A percentile compares a stretch with the other conserved stretches of the same genome.
phyloP scores from a whole-genome alignment of 768 basidiomycete genomes.

The Rhizopogon salebrosus region DNA sequence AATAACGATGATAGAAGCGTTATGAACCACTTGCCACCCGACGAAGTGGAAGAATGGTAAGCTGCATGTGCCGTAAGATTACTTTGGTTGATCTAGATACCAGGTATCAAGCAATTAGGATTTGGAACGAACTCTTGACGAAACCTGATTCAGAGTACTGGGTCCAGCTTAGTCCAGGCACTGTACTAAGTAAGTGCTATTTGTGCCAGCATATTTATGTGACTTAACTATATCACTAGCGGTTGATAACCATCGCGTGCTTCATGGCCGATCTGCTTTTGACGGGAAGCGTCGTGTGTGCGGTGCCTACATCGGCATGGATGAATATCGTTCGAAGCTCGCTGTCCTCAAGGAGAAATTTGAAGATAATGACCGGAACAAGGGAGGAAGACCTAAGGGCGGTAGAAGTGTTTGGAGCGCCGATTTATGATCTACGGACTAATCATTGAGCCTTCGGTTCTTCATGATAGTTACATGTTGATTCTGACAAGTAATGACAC shows the following conservation, averaged over 20 bases:
- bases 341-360: slow-evolving; percentile 62
- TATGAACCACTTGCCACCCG: slow-evolving; percentile 54
- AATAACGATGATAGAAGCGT: slow-evolving; percentile 93
- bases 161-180: slow-evolving; percentile 86
- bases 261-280: slow-evolving; percentile 93
- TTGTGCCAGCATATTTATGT: neutral
- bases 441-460: neutral
- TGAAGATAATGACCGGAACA: slow-evolving; percentile 10
- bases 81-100: neutral
- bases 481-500: neutral
- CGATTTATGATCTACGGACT: slow-evolving; percentile 34
- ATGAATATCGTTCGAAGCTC: slow-evolving; percentile 84
- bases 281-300: slow-evolving; percentile 88
- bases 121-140: slow-evolving; percentile 72
- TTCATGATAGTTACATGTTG: neutral
- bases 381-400: slow-evolving; percentile 11
- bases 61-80: slow-evolving; percentile 1
- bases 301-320: slow-evolving; percentile 89
- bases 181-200: slow-evolving; percentile 63
- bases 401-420: slow-evolving; percentile 56
- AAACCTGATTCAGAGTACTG: slow-evolving; percentile 86
- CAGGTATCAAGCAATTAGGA: slow-evolving; percentile 77
- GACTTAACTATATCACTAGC: slow-evolving; percentile 36
- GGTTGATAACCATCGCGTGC: slow-evolving; percentile 87
- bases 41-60: slow-evolving; percentile 72